These are phyloP conservation scores for Yarrowia sp. DNA, from an alignment of 805 yeast species.

Conservation along the genomic window DNA sequence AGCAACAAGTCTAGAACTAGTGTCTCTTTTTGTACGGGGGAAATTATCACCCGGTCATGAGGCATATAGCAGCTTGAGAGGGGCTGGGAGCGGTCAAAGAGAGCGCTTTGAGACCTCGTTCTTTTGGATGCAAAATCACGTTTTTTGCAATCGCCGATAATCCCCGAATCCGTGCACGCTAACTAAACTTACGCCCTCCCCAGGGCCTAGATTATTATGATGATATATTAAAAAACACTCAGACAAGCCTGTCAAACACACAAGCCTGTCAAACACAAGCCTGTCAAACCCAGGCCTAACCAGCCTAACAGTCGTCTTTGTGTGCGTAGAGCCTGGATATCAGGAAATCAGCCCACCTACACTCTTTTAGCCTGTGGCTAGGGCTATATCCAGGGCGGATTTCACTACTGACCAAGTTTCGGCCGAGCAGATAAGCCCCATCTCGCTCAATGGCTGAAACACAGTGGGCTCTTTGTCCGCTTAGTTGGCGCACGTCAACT, in stretches of 20 bases:
- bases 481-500: background rate
- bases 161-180: background rate
- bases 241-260: background rate
- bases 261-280: no score
- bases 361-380: no score
- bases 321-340: no score
- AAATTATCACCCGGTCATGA: background rate
- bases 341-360: no score
- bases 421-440: no score
- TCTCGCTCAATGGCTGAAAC: no score
- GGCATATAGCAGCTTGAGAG: background rate
- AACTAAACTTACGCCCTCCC: background rate
- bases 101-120: no score
- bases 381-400: no score
- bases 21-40: background rate
- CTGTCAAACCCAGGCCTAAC: no score
- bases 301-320: no score
- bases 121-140: no score
- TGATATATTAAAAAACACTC: background rate
- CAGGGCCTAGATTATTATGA: background rate
- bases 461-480: background rate
- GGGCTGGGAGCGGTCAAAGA: background rate
- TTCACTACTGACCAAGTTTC: no score
- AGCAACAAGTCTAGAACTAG: slow-evolving; percentile 5
- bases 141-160: background rate